A percentile compares a stretch with the other conserved stretches of the same genome.
These are phyloP conservation scores for Mitragyna speciosa DNA, from an alignment of 257 asterid genomes.

Conservation along the genomic window DNA sequence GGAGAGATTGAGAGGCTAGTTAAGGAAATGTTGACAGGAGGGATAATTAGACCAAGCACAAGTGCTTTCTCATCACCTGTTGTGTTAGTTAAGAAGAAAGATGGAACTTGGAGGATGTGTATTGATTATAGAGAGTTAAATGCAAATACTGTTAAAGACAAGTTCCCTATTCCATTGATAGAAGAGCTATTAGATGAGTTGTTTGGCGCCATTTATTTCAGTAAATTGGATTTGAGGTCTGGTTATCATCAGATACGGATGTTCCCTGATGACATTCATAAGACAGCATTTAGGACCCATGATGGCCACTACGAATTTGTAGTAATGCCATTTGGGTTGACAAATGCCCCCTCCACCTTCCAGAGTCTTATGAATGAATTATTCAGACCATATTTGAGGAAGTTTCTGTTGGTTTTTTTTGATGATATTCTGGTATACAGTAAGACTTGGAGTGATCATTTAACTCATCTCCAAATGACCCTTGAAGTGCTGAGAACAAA, in stretches of 20 bases:
- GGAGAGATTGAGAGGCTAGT: background rate
- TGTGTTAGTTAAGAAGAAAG: background rate
- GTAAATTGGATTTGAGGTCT: background rate
- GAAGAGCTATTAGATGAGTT: background rate
- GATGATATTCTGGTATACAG: conserved; percentile 3
- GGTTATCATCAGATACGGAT: background rate
- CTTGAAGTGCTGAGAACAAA: background rate
- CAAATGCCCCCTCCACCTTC: background rate
- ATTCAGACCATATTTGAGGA: background rate
- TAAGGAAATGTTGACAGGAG: background rate
- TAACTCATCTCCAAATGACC: background rate
- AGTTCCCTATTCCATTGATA: background rate
- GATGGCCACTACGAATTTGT: background rate
- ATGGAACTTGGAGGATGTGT: background rate
- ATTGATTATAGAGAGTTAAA: background rate
- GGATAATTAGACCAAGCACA: background rate
- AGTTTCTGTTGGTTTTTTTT: background rate
- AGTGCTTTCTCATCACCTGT: background rate
- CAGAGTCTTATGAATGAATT: background rate
- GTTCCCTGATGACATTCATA: background rate
- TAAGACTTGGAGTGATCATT: background rate
- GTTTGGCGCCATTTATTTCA: background rate
- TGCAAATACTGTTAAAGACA: background rate
- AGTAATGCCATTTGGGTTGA: background rate
- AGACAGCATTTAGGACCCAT: background rate